Percentiles rank a stretch among this genome's conserved stretches.
These are phyloP conservation scores for Trichoderma sp. DNA, from an alignment of 2,329 filamentous ascomycete genomes.

Conservation along the genomic window DNA sequence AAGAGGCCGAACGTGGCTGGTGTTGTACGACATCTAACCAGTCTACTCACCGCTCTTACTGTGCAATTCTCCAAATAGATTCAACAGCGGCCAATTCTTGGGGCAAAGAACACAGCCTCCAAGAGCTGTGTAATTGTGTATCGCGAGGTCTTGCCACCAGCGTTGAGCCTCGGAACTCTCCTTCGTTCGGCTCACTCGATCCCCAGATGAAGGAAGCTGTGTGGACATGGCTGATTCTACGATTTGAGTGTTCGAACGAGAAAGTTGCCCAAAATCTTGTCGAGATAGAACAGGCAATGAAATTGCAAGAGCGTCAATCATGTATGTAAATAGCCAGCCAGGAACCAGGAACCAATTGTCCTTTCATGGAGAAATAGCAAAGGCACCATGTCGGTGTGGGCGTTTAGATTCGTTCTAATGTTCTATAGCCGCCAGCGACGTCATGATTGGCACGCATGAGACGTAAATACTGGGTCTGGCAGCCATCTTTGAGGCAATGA, in stretches of 20 bases:
- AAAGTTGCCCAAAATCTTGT: too few species aligned
- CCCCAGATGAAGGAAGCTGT: not conserved
- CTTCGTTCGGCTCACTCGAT: not conserved
- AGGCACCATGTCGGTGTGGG: not conserved
- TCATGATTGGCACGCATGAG: slow-evolving; percentile 5
- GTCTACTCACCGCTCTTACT: slow-evolving; percentile 12
- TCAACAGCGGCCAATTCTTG: not conserved
- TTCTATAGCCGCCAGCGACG: not conserved
- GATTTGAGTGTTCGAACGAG: too few species aligned
- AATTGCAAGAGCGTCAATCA: not conserved
- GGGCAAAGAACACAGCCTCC: not conserved
- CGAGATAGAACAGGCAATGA: not conserved
- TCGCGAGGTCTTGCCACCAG: not conserved
- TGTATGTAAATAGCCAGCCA: not conserved
- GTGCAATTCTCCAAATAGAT: not conserved
- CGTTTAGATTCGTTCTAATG: not conserved
- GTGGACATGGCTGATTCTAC: not conserved
- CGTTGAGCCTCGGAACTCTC: not conserved
- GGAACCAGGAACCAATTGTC: not conserved
- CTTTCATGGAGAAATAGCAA: not conserved
- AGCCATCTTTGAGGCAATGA: not conserved
- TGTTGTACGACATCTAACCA: not conserved
- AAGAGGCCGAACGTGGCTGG: slow-evolving; percentile 12
- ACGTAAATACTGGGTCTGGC: slow-evolving; percentile 13
- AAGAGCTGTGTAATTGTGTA: slow-evolving; percentile 10